These are phyloP conservation scores for Colletotrichum sp. DNA, from an alignment of 2,329 filamentous ascomycete genomes.

Conservation along the genomic window DNA sequence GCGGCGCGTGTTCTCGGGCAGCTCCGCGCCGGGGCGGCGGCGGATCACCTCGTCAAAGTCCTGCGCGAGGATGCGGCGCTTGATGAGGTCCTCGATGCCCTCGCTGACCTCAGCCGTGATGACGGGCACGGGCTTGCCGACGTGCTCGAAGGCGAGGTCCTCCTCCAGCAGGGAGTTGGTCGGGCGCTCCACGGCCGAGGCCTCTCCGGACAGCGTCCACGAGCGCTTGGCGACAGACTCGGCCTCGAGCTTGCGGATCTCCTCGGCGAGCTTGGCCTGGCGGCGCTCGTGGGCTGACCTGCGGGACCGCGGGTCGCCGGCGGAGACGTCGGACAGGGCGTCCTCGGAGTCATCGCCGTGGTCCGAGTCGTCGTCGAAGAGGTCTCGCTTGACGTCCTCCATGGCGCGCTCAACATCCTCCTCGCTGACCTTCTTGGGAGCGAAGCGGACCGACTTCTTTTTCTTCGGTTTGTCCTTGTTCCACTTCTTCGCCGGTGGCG, in stretches of 20 bases:
- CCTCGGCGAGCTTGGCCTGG: conserved; percentile 83
- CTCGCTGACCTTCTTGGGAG: conserved; percentile 55
- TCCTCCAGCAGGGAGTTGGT: conserved; percentile 92
- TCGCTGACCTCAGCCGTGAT: conserved; percentile 92
- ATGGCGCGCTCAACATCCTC: conserved; percentile 83
- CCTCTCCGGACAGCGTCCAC: conserved; percentile 91
- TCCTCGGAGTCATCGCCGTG: conserved; percentile 66
- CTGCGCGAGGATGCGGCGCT: conserved; percentile 85
- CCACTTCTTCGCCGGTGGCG: conserved; percentile 77
- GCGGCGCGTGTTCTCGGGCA: conserved; percentile 66
- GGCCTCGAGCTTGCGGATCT: conserved; percentile 90
- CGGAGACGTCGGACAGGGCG: conserved; percentile 69
- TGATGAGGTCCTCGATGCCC: conserved; percentile 91
- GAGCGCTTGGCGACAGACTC: conserved; percentile 88
- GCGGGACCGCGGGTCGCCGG: conserved; percentile 73
- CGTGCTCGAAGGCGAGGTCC: conserved; percentile 93
- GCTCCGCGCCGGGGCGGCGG: conserved; percentile 76
- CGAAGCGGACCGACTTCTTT: conserved; percentile 43
- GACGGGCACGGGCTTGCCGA: conserved; percentile 92
- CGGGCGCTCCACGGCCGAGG: conserved; percentile 79
- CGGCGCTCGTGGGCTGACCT: conserved; percentile 85
- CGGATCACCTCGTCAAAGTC: conserved; percentile 93
- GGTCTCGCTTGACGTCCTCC: conserved; percentile 83
- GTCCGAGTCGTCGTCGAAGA: conserved; percentile 82
- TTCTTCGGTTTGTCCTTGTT: conserved; percentile 48